Conservation (phyloP, 306 rosid species). For the Quercus mongolica region DNA sequence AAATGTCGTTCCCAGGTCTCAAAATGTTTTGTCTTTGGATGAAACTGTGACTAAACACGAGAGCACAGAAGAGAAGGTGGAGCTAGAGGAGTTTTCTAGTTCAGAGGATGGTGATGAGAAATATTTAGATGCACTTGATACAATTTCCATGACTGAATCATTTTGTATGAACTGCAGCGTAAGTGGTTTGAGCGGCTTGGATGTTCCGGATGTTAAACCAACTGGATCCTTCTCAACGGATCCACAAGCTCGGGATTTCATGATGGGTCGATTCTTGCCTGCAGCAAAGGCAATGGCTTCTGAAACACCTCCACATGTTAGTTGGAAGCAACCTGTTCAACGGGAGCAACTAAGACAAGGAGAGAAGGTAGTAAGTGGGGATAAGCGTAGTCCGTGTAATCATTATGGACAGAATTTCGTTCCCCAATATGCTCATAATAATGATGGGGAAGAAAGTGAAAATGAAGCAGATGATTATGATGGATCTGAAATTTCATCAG, state of each 20-base stretch:
- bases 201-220: conserved; percentile 42
- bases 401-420: conserved; percentile 32
- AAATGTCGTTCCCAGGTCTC: conserved; percentile 27
- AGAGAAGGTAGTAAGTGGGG: conserved; percentile 29
- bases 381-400: conserved; percentile 27
- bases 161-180: conserved; percentile 65
- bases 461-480: conserved; percentile 39
- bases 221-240: conserved; percentile 49
- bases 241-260: conserved; percentile 59
- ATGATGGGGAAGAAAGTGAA: conserved; percentile 41
- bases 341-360: conserved; percentile 47
- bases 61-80: conserved; percentile 22
- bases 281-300: conserved; percentile 89
- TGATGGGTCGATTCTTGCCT: conserved; percentile 81
- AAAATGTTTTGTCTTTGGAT: conserved; percentile 23
- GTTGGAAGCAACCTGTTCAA: conserved; percentile 41
- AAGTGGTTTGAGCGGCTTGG: conserved; percentile 70
- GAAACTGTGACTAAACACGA: conserved; percentile 24
- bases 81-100: conserved; percentile 30
- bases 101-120: conserved; percentile 60
- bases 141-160: conserved; percentile 76
- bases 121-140: conserved; percentile 60
- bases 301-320: conserved; percentile 48
- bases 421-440: conserved; percentile 29
- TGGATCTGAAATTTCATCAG: conserved; percentile 24